Evolutionary conservation across 2,329 filamentous ascomycete species (phyloP).

Genomic region (Fusarium piperis): DNA sequence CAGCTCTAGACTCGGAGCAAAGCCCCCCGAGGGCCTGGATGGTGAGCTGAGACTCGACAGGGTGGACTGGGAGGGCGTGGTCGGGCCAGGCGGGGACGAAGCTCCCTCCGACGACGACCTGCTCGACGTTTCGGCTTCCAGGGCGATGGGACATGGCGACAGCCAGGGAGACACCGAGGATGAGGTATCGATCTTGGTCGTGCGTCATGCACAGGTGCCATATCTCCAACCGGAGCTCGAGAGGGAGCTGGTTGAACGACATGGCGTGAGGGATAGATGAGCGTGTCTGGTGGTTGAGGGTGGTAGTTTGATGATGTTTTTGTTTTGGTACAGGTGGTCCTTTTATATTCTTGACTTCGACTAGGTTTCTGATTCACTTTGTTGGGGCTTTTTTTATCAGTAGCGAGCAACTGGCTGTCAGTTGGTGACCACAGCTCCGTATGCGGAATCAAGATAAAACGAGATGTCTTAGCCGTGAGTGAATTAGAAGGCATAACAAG

Average conservation of each 20-base stretch:
- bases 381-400: neutral
- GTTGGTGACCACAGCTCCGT: neutral
- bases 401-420: neutral
- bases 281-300: neutral
- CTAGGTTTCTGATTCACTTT: neutral
- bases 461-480: neutral
- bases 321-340: neutral
- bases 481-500: neutral
- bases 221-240: neutral
- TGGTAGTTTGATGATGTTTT: neutral
- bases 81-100: neutral
- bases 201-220: neutral
- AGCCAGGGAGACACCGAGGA: neutral
- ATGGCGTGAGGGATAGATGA: neutral
- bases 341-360: neutral
- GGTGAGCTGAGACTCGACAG: neutral
- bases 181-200: neutral
- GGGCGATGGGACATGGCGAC: neutral
- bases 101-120: slow-evolving; percentile 4
- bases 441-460: neutral
- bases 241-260: neutral
- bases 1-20: slow-evolving; percentile 2
- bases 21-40: neutral
- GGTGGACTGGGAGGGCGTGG: neutral
- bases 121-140: neutral